Percentiles rank a stretch among this genome's conserved stretches.
Conservation (phyloP, 2,329 filamentous ascomycete genomes). For the Fusarium pseudoanthophilum region DNA sequence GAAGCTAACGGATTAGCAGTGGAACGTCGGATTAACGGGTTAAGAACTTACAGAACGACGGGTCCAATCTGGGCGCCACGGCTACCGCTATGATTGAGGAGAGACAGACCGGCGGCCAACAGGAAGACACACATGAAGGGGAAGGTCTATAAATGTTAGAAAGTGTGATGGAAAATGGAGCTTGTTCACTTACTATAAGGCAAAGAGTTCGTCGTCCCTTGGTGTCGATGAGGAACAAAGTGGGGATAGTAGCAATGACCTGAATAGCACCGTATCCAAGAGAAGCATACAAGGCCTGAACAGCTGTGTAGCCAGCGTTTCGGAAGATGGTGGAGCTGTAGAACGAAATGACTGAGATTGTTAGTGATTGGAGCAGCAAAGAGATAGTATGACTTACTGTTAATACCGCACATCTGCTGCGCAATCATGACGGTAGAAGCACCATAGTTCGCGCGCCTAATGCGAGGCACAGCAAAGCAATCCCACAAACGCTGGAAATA, state of each 20-base stretch:
- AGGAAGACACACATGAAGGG: conserved; percentile 49
- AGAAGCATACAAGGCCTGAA: conserved; percentile 19
- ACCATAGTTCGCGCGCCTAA: conserved; percentile 78
- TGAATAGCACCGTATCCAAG: conserved; percentile 32
- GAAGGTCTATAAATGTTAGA: conserved; percentile 44
- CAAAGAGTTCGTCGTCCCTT: conserved; percentile 30
- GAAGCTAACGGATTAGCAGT: conserved; percentile 34
- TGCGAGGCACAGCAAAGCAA: conserved; percentile 72
- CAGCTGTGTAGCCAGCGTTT: neutral
- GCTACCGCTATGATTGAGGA: conserved; percentile 41
- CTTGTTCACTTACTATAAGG: neutral
- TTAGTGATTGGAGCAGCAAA: neutral
- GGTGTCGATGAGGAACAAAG: conserved; percentile 22
- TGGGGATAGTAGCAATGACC: conserved; percentile 22
- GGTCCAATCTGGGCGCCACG: conserved; percentile 44
- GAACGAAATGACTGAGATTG: conserved; percentile 37
- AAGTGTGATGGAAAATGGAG: accelerated
- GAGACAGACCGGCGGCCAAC: conserved; percentile 47
- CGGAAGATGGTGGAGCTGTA: conserved; percentile 30
- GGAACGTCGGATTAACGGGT: accelerated
- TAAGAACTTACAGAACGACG: conserved; percentile 37
- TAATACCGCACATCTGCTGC: conserved; percentile 61
- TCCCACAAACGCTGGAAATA: conserved; percentile 57
- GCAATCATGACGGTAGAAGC: conserved; percentile 83
- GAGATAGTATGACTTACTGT: conserved; percentile 9